A percentile compares a stretch with the other conserved stretches of the same genome.
These are phyloP conservation scores for Boletus patriciae DNA, from an alignment of 768 basidiomycete genomes.

Conservation along the genomic window DNA sequence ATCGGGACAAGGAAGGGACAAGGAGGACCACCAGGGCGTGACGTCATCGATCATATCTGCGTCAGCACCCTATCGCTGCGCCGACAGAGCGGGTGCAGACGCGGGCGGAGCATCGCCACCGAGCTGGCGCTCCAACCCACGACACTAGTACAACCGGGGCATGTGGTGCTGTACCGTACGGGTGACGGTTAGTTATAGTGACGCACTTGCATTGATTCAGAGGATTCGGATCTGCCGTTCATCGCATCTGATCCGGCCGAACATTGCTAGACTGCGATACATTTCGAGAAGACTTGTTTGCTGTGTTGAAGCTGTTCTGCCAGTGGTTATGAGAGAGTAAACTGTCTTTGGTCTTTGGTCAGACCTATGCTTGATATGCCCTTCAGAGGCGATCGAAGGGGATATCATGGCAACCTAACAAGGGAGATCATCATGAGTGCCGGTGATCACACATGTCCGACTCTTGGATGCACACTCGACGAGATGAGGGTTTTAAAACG, in stretches of 20 bases:
- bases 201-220: constrained; percentile 40
- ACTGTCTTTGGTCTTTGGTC: too few species aligned
- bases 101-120: constrained; percentile 44
- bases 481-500: neutral
- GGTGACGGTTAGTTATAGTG: too few species aligned
- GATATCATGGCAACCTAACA: too few species aligned
- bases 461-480: too few species aligned
- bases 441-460: too few species aligned
- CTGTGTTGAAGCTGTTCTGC: neutral
- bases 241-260: constrained; percentile 41
- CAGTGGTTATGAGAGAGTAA: neutral
- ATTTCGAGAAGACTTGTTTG: neutral
- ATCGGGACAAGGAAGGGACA: neutral
- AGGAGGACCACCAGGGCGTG: constrained; percentile 35
- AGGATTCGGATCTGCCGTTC: constrained; percentile 42
- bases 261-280: constrained; percentile 44
- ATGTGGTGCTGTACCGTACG: neutral
- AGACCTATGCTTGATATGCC: too few species aligned
- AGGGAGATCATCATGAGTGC: too few species aligned
- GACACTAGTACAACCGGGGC: neutral
- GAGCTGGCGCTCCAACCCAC: neutral
- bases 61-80: neutral
- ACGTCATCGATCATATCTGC: constrained; percentile 15
- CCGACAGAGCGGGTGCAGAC: constrained; percentile 28
- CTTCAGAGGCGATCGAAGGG: too few species aligned